phyloP scores from a whole-genome alignment of 768 basidiomycete genomes.

The Leccinum variicolor region DNA sequence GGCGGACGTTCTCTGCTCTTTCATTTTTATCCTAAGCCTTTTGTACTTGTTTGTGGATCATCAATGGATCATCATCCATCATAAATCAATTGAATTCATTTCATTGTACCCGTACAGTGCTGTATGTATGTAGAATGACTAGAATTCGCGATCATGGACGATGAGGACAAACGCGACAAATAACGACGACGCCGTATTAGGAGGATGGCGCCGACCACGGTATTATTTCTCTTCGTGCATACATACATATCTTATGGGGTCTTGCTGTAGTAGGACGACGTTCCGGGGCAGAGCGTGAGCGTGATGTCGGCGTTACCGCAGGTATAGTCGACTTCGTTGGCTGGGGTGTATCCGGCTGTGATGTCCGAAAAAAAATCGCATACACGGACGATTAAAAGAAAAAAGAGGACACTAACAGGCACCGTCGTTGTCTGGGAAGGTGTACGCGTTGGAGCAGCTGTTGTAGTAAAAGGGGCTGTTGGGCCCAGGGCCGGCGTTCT shows the following conservation, averaged over 20 bases:
- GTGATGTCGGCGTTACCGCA: constrained; percentile 18
- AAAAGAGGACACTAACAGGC: constrained; percentile 4
- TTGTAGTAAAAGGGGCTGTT: neutral
- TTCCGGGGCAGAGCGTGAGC: constrained; percentile 20
- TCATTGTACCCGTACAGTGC: neutral
- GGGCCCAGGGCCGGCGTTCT: neutral
- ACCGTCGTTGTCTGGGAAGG: constrained; percentile 24
- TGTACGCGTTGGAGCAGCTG: constrained; percentile 3
- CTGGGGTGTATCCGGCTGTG: constrained; percentile 13
- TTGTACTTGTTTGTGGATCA: neutral
- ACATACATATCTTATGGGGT: neutral
- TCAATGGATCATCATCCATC: neutral
- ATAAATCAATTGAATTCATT: neutral
- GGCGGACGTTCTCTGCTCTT: neutral
- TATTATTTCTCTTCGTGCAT: neutral
- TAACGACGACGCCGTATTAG: too few species aligned
- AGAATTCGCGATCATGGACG: neutral
- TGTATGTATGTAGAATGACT: neutral
- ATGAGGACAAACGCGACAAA: neutral
- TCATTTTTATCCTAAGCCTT: neutral
- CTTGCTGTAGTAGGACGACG: constrained; percentile 7
- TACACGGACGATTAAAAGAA: neutral
- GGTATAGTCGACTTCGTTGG: constrained; percentile 20
- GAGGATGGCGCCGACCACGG: too few species aligned
- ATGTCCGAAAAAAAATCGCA: neutral